phyloP scores from a whole-genome alignment of 352 stramenopile species.

The Phytophthora foliorum region DNA sequence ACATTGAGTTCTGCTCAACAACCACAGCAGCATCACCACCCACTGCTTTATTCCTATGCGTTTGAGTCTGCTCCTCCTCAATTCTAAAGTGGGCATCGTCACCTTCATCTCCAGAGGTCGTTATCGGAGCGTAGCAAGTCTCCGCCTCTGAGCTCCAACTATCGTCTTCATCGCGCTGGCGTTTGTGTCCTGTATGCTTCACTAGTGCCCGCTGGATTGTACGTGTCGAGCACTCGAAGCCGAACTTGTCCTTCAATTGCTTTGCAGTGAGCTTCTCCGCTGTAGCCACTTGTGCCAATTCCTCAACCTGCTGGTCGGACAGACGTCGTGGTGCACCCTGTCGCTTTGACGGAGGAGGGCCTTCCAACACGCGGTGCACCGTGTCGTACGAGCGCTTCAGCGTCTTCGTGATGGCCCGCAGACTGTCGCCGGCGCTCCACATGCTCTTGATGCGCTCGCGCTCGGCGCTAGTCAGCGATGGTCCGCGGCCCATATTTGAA shows the following conservation, averaged over 20 bases:
- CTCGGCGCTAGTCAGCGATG: constrained; percentile 1
- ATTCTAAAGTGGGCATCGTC: too few relatives aligned
- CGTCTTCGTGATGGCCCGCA: constrained; percentile 5
- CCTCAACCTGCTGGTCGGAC: constrained; percentile 2
- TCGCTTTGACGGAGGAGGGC: not conserved
- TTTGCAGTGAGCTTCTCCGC: constrained; percentile 2
- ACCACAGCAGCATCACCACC: not conserved
- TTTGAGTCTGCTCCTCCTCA: too few relatives aligned
- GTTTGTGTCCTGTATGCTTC: constrained; percentile 6
- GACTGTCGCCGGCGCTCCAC: constrained; percentile 1
- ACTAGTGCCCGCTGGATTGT: constrained; percentile 8
- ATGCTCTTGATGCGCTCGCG: constrained; percentile 14
- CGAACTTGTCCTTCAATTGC: constrained; percentile 10
- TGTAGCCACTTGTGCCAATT: constrained; percentile 3
- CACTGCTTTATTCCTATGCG: too few relatives aligned
- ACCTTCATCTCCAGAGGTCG: too few relatives aligned
- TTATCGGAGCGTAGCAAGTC: not conserved
- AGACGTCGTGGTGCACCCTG: constrained; percentile 3
- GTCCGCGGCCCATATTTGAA: constrained; percentile 7
- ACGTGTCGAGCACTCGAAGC: constrained; percentile 3
- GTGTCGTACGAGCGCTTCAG: constrained; percentile 9
- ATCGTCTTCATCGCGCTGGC: not conserved
- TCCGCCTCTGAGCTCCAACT: not conserved
- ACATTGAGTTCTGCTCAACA: not conserved
- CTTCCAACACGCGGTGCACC: constrained; percentile 8